Evolutionary conservation across 768 basidiomycete species (phyloP).

Genomic region (Trametes gibbosa): DNA sequence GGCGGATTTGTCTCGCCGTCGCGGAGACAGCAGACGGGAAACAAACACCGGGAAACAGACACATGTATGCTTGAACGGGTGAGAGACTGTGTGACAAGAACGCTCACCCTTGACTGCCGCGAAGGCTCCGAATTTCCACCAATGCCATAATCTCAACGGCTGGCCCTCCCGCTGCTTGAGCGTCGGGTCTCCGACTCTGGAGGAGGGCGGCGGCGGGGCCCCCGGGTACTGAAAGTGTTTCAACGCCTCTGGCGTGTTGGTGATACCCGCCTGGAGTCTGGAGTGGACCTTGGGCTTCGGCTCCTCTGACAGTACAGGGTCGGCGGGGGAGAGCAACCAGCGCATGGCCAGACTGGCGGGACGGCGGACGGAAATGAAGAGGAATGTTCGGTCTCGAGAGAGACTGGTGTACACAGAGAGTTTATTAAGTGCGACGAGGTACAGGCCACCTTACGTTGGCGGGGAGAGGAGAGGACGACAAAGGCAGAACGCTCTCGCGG

Average conservation of each 20-base stretch:
- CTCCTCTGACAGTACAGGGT: constrained; percentile 6
- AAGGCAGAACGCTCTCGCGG: constrained; percentile 9
- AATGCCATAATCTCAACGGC: constrained; percentile 63
- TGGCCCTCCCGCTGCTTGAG: constrained; percentile 55
- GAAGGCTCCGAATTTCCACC: constrained; percentile 55
- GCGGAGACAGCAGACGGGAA: too few species aligned
- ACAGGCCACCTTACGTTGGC: not conserved
- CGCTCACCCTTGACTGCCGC: constrained; percentile 64
- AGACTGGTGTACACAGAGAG: not conserved
- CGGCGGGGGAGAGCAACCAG: constrained; percentile 8
- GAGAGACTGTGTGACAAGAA: not conserved
- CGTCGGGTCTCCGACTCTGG: constrained; percentile 62
- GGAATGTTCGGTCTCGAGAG: not conserved
- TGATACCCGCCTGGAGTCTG: not conserved
- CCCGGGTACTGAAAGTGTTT: constrained; percentile 66
- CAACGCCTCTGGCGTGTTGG: constrained; percentile 29
- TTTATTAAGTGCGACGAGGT: not conserved
- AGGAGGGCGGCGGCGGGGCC: constrained; percentile 62
- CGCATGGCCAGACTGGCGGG: constrained; percentile 3
- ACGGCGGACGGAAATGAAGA: not conserved
- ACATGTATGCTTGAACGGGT: too few species aligned
- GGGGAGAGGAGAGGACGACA: constrained; percentile 16
- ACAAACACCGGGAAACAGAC: too few species aligned
- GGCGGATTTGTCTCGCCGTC: not conserved
- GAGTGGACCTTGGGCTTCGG: not conserved